Base-by-base conservation (phyloP, 768 basidiomycete species). In the Agaricus sinodeliciosus region DNA sequence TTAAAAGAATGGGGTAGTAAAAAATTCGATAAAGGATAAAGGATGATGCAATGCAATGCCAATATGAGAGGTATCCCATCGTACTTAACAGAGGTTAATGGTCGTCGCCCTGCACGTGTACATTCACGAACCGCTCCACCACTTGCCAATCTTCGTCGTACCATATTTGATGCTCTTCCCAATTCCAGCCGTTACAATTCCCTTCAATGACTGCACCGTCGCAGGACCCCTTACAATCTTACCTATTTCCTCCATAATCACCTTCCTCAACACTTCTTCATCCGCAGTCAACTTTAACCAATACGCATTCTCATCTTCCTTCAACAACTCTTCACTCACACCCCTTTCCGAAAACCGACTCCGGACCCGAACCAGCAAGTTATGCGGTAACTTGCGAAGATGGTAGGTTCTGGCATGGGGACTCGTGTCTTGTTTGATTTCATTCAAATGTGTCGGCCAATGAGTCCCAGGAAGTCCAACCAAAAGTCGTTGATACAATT, bases 181-280 rank as follows among this genome's bases (percentile, higher is more conserved):
- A 9, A 87, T 57, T 3, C 94, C 94, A 8, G 90, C 88, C 53
- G 85, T 92, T 16, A 87, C 78, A 44, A 97, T 63, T 25, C 94
- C 93, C 69, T 96, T 97, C 54, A 90, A 58, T 4, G 86, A 76
- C 71, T 97, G 94, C 8, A 89, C 72, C 1, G 89, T 81, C 12
- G 94, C 90, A 4, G 94, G 92, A 59, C 81, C 78, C 58, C 86
- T 77, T 40, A 95, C 92, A 63, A 94, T 92, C 16, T 70, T 68
- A 49, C 74, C 67, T 73, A 92, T 82, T 69, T 93, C 92, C 93
- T 25, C 45, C 16, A 15, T 67, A 77, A 49, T 54, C 84, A 87
- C 83, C 58, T 75, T 67, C 43, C 68, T 65, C 48, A 94, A 61
- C 6, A 82, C 74, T 16, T 69, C 63, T 60, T 75, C 73, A 62